A percentile compares a stretch with the other conserved stretches of the same genome.
Evolutionary conservation across 2,329 filamentous ascomycete species (phyloP).

Genomic region (Sordariomycetes sp.): DNA sequence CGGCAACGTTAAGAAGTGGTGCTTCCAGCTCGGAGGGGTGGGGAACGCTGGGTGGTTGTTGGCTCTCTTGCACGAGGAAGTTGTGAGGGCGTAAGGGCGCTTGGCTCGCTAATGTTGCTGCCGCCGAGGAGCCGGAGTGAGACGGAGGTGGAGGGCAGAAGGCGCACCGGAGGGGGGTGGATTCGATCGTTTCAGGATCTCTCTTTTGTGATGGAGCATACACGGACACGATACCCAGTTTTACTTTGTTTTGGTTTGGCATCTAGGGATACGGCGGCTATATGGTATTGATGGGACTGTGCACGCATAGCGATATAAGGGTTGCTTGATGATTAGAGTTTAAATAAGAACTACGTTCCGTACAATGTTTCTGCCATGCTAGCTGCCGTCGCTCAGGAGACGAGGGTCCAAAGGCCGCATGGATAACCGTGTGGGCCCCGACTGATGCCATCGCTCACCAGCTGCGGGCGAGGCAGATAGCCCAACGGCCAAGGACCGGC

Average conservation of each 20-base stretch:
- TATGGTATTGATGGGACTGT: background rate
- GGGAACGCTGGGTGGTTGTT: constrained; percentile 45
- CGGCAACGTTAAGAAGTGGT: constrained; percentile 52
- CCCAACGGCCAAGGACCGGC: too few species aligned
- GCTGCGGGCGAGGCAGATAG: too few species aligned
- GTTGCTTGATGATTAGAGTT: too few species aligned
- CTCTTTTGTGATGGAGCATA: background rate
- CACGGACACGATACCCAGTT: background rate
- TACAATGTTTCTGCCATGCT: too few species aligned
- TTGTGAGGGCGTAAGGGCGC: constrained; percentile 22
- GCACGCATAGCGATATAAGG: too few species aligned
- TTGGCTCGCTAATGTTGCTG: background rate
- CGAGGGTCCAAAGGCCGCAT: too few species aligned
- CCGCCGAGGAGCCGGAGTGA: background rate
- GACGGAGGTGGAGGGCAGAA: background rate
- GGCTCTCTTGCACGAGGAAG: constrained; percentile 45
- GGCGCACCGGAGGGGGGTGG: background rate
- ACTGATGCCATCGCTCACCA: too few species aligned
- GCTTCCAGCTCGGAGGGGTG: constrained; percentile 46
- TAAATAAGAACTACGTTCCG: too few species aligned
- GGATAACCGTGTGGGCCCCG: too few species aligned
- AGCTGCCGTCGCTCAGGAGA: too few species aligned
- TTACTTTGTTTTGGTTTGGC: background rate
- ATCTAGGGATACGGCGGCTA: background rate
- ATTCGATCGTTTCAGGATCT: background rate